A percentile compares a stretch with the other conserved stretches of the same genome.
phyloP scores from a whole-genome alignment of 306 rosid species.

The Luffa acutangula region DNA sequence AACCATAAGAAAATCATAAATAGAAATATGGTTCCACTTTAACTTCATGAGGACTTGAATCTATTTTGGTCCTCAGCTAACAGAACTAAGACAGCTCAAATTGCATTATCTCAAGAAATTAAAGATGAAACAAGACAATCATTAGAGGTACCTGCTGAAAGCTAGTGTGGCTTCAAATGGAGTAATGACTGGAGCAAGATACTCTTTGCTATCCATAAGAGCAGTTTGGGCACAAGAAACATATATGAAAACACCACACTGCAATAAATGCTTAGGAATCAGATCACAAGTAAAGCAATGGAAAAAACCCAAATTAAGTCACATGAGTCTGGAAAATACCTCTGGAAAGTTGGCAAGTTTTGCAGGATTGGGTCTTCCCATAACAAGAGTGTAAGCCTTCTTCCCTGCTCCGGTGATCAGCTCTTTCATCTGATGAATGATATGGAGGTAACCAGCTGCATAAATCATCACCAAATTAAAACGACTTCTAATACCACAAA shows the following conservation, averaged over 20 bases:
- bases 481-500: not conserved
- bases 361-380: conserved; percentile 94
- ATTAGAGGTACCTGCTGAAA: conserved; percentile 56
- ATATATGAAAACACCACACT: conserved; percentile 80
- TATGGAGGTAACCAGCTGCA: conserved; percentile 83
- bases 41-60: not conserved
- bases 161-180: conserved; percentile 88
- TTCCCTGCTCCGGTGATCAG: conserved; percentile 70
- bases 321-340: conserved; percentile 28
- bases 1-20: not conserved
- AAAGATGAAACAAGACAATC: not conserved
- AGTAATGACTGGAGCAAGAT: conserved; percentile 86
- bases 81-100: not conserved
- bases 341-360: conserved; percentile 96
- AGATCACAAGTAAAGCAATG: not conserved
- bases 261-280: conserved; percentile 19
- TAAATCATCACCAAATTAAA: conserved; percentile 7
- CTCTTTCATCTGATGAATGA: conserved; percentile 75
- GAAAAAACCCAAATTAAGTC: not conserved
- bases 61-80: not conserved
- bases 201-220: conserved; percentile 88
- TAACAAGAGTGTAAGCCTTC: conserved; percentile 73
- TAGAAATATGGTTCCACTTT: not conserved
- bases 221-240: conserved; percentile 94
- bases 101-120: not conserved